A percentile compares a stretch with the other conserved stretches of the same genome.
Conservation (phyloP, 495 filamentous ascomycete genomes). For the Penicillium daleae region DNA sequence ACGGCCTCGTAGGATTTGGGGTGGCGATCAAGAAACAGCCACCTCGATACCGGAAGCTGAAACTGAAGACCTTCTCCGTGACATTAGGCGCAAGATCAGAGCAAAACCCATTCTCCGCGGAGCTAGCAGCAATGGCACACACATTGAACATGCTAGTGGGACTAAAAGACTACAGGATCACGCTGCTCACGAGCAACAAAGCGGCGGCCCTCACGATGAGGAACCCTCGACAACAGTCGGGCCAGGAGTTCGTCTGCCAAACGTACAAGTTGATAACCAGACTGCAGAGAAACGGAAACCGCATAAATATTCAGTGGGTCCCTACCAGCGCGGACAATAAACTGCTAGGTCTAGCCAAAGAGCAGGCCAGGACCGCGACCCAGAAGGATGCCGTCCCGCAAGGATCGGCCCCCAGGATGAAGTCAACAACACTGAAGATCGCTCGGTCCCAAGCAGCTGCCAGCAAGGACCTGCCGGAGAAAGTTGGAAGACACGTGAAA, state of each 20-base stretch:
- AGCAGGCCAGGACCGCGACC: slow-evolving; percentile 27
- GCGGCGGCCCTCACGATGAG: slow-evolving; percentile 14
- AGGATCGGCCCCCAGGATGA: slow-evolving; percentile 15
- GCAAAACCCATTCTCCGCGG: no score
- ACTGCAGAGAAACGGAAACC: slow-evolving; percentile 26
- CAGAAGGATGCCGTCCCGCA: slow-evolving; percentile 18
- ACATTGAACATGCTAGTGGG: no score
- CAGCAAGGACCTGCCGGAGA: slow-evolving; percentile 14
- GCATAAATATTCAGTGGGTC: slow-evolving; percentile 20
- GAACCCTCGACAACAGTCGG: slow-evolving; percentile 27
- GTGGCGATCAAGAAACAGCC: no score
- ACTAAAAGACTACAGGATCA: no score
- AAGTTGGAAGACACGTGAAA: slow-evolving; percentile 30
- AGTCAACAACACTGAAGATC: slow-evolving; percentile 12
- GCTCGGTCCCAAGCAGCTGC: slow-evolving; percentile 19
- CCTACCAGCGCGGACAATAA: slow-evolving; percentile 24
- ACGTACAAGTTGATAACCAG: slow-evolving; percentile 28
- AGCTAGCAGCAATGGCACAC: no score
- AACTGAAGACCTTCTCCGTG: no score
- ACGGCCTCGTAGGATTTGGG: no score
- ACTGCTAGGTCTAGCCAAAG: slow-evolving; percentile 30
- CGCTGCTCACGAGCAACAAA: slow-evolving; percentile 11
- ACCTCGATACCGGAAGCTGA: no score
- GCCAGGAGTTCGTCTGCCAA: slow-evolving; percentile 23
- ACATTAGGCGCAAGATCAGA: no score